A percentile compares a stretch with the other conserved stretches of the same genome.
These are phyloP conservation scores for Candida dubliniensis DNA, from an alignment of 1,139 yeast species.

Conservation along the genomic window DNA sequence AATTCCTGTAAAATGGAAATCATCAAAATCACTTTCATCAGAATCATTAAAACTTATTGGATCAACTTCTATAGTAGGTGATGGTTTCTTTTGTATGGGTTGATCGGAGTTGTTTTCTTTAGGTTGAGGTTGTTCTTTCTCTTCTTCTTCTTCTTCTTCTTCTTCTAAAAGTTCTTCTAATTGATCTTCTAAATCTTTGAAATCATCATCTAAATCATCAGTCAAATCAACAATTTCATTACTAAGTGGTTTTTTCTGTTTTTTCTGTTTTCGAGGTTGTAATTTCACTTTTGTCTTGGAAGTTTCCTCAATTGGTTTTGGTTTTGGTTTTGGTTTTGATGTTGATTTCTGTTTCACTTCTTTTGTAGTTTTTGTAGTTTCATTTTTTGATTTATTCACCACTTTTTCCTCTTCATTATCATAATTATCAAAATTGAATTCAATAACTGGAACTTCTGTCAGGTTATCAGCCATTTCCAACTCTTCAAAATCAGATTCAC, in stretches of 20 bases:
- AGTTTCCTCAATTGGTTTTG: conserved; percentile 2
- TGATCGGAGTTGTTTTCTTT: not conserved
- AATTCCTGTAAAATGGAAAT: conserved; percentile 23
- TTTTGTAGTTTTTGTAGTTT: not conserved
- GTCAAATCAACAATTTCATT: conserved; percentile 9
- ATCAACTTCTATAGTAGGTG: conserved; percentile 1
- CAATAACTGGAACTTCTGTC: conserved; percentile 10
- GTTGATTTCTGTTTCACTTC: not conserved
- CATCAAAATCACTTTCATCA: conserved; percentile 34
- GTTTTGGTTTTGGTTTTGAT: not conserved
- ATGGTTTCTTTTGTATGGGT: not conserved
- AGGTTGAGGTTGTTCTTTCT: too few relatives aligned
- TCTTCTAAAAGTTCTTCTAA: conserved; percentile 43
- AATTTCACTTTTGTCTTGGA: conserved; percentile 4
- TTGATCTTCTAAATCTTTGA: conserved; percentile 47
- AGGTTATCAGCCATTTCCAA: conserved; percentile 23
- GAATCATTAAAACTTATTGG: conserved; percentile 10
- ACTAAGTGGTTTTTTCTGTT: conserved; percentile 7
- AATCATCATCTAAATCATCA: conserved; percentile 40
- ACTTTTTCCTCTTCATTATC: not conserved
- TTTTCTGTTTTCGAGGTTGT: conserved; percentile 4
- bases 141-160: conserved; percentile 28
- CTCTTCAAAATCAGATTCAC: conserved; percentile 41
- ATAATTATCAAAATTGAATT: conserved; percentile 4
- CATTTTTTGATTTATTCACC: not conserved